Base-by-base conservation (phyloP, 2,329 filamentous ascomycete genomes). In the Ramularia collo-cygni region DNA sequence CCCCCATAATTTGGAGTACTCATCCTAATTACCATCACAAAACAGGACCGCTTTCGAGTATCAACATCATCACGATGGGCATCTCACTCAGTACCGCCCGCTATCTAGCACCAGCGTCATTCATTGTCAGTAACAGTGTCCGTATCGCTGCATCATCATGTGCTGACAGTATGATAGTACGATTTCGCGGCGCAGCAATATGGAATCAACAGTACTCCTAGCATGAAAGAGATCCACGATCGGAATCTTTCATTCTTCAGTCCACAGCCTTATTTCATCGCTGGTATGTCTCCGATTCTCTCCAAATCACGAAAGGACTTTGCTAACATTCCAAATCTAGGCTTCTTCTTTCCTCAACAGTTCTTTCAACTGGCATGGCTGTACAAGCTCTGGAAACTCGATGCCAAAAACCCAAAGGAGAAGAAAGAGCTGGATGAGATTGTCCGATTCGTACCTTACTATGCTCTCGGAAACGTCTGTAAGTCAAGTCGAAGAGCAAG, bases 341-440 rank as follows among this genome's bases (percentile, higher is more conserved):
- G 62, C 12, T 79, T 79, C 63, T 79, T 79, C 64, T 75, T 76
- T 55, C 74, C 74, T 0, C 75, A 79, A 54, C 75, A 79, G 54
- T 52, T 78, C 47, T 70, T 77, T 54, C 74, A 79, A 56, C 52
- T 77, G 2, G 67, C 63, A 2, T 79, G 74, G 75, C 58, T 79
- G 4, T 79, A 73, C 60, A 66, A 69, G 44, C 61, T 79, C 2
- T 76, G 68, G 62, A 70, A 66, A 37, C 60, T 72, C 7, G 63
- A 71, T 35, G 57, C 64, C 1, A 67, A 60, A 32, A 62, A 63
- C 35, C 53, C 58, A 5, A 53, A 57, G 34, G 50, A 68, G 26
- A 57, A 62, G 28, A 63, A 64, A 32, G 70, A 76, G 24, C 48
- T 70, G 1, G 59, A 65, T 4, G 60, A 65, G 34, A 77, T 79